Base-by-base conservation (phyloP, 2,329 filamentous ascomycete species). In the Botryosphaeria dothidea region DNA sequence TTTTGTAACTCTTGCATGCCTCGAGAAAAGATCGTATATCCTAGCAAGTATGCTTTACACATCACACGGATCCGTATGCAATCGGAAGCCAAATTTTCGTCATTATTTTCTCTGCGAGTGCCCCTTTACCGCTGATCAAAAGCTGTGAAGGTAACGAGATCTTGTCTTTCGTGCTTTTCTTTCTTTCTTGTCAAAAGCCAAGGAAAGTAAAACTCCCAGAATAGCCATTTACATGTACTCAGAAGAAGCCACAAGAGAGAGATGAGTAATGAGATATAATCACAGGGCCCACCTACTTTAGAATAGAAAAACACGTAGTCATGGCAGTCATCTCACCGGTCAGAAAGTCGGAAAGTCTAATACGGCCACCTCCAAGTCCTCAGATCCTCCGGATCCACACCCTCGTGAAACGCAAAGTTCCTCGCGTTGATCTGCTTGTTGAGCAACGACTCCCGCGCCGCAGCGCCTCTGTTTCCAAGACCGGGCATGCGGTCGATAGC, bases 401-500 rank as follows among this genome's bases (percentile, higher is more conserved):
- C 91, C 80, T 92, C 88, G 70, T 87, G 74, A 66, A 69, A 92
- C 0, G 90, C 89, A 74, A 86, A 83, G 65, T 85, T 86, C 70
- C 83, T 83, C 2, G 88, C 88, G 58, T 80, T 79, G 69, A 92
- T 86, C 81, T 90, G 88, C 68, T 83, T 79, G 70, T 89, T 86
- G 67, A 88, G 76, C 69, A 93, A 80, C 64, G 80, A 80, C 79
- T 93, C 89, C 25, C 90, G 80, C 0, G 87, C 85, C 0, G 82
- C 78, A 0, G 86, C 79, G 1, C 86, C 90, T 63, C 82, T 85
- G 78, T 92, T 92, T 17, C 85, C 83, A 34, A 93, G 78, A 1
- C 78, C 76, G 7, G 83, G 81, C 71, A 92, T 85, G 67, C 85
- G 84, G 71, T 93, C 90, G 66, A 93, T 90, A 15, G 90, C 91